These are phyloP conservation scores for Elsinoe batatas DNA, from an alignment of 2,329 filamentous ascomycete species.

Conservation along the genomic window DNA sequence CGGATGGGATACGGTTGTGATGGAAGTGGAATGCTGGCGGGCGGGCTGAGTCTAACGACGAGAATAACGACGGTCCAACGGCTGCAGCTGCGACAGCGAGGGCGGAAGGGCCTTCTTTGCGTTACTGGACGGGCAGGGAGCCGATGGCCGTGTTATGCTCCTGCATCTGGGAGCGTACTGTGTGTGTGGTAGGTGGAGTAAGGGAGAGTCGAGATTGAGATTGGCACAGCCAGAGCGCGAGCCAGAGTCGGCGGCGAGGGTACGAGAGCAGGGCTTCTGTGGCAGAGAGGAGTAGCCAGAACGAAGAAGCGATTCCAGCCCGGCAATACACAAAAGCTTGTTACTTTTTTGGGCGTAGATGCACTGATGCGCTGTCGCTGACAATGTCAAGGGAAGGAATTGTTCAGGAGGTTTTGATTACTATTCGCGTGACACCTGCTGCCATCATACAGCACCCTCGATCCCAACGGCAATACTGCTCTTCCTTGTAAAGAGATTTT, in stretches of 20 bases:
- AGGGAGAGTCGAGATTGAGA: too few species aligned
- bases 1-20: constrained; percentile 8
- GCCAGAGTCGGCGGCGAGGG: too few species aligned
- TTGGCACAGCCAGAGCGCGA: too few species aligned
- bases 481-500: background rate
- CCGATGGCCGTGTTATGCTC: background rate
- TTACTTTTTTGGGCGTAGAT: constrained; percentile 3
- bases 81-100: background rate
- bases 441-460: too few species aligned
- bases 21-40: constrained; percentile 12
- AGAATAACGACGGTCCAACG: background rate
- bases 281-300: too few species aligned
- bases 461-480: too few species aligned
- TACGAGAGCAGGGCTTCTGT: too few species aligned
- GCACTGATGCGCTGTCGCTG: constrained; percentile 1
- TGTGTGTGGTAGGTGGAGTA: too few species aligned
- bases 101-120: background rate
- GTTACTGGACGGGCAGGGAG: background rate
- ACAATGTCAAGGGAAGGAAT: too few species aligned
- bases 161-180: too few species aligned
- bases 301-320: too few species aligned
- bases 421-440: background rate
- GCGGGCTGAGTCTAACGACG: constrained; percentile 7
- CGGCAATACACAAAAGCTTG: background rate
- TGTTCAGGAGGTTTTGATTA: background rate